phyloP scores from a whole-genome alignment of 352 stramenopile species.

The Elongisporangium anandrum region DNA sequence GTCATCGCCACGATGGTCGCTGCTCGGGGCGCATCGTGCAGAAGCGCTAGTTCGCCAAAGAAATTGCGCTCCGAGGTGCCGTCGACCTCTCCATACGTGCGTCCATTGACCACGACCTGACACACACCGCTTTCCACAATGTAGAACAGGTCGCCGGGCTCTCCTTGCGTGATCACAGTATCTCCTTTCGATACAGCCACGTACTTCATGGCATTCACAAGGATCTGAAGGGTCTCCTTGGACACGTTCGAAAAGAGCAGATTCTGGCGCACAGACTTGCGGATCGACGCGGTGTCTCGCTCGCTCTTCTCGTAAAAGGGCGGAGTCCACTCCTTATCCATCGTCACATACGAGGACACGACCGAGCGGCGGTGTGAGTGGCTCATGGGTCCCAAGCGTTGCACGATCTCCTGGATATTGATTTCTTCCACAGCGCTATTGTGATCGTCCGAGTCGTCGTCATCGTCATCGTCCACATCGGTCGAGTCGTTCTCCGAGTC shows the following conservation, averaged over 20 bases:
- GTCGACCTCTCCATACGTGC: slow-evolving; percentile 53
- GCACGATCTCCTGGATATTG: slow-evolving; percentile 35
- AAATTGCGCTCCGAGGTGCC: slow-evolving; percentile 55
- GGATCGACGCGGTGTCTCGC: slow-evolving; percentile 48
- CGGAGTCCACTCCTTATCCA: slow-evolving; percentile 48
- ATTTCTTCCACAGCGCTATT: slow-evolving; percentile 28
- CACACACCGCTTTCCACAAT: slow-evolving; percentile 88
- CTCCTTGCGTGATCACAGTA: slow-evolving; percentile 69
- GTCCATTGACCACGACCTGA: slow-evolving; percentile 52
- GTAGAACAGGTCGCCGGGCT: slow-evolving; percentile 87
- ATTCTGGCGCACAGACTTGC: slow-evolving; percentile 51
- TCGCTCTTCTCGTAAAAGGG: slow-evolving; percentile 46
- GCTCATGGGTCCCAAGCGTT: slow-evolving; percentile 29
- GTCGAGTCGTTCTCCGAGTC: slow-evolving; percentile 9
- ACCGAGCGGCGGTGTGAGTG: slow-evolving; percentile 42
- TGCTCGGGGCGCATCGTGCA: slow-evolving; percentile 89
- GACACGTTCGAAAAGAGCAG: slow-evolving; percentile 65
- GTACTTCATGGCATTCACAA: slow-evolving; percentile 76
- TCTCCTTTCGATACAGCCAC: slow-evolving; percentile 29
- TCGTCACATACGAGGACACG: slow-evolving; percentile 47
- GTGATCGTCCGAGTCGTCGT: slow-evolving; percentile 21
- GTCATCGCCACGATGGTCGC: slow-evolving; percentile 76
- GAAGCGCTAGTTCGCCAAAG: slow-evolving; percentile 93
- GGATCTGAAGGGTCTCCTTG: slow-evolving; percentile 56
- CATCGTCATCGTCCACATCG: slow-evolving; percentile 16